Evolutionary conservation across 495 filamentous ascomycete species (phyloP), one percentile per base, ranked within the genome.

Genomic region (Friedmanniomyces endolithicus): DNA sequence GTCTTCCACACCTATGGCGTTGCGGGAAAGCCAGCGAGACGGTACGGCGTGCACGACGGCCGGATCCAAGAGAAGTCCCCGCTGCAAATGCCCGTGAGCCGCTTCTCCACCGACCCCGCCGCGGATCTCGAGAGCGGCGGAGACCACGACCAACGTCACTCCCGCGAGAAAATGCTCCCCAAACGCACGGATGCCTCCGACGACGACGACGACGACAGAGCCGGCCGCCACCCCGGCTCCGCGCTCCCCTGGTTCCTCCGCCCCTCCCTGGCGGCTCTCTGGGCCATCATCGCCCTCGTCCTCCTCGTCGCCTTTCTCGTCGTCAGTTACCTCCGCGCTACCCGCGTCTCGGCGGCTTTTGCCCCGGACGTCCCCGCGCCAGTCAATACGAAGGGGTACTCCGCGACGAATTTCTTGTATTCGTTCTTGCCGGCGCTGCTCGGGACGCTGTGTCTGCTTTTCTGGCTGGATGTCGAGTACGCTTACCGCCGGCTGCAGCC

Each of bases 371-470:
- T 94, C 1, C 70, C 72, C 6, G 78, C 85, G 0, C 71, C 74
- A 0, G 82, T 86, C 7, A 76, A 74, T 12, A 61, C 69, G 0
- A 72, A 70, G 33, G 87, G 83, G 33, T 95, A 90, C 65, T 92
- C 87, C 6, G 70, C 86, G 1, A 86, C 88, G 45, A 85, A 94
- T 68, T 95, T 95, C 72, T 69, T 94, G 48, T 95, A 87, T 73
- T 83, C 80, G 65, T 92, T 95, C 65, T 58, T 95, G 49, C 89
- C 89, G 0, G 80, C 82, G 1, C 54, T 88, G 1, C 73, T 94
- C 16, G 89, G 85, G 20, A 84, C 85, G 61, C 52, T 87, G 24
- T 67, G 89, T 23, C 89, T 86, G 69, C 82, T 95, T 43, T 70
- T 77, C 52, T 86, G 85, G 72, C 85, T 90, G 57, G 74, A 83